phyloP scores from a whole-genome alignment of 257 asterid genomes.

The Avicennia marina region DNA sequence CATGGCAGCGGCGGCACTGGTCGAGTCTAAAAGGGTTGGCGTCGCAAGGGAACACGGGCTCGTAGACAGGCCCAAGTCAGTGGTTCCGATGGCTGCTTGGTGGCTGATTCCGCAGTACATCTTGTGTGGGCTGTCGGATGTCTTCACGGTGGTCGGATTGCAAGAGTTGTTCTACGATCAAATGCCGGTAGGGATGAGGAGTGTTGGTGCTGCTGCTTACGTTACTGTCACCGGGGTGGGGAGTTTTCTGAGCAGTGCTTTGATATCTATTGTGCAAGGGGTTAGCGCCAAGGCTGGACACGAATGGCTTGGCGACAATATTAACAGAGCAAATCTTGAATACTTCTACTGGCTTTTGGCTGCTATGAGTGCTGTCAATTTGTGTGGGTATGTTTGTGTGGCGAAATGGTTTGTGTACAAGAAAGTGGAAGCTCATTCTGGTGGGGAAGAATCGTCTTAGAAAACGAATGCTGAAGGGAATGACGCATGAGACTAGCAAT shows the following conservation, averaged over 20 bases:
- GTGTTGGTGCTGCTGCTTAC: constrained; percentile 47
- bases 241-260: constrained; percentile 33
- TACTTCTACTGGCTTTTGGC: constrained; percentile 45
- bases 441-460: constrained; percentile 1
- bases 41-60: constrained; percentile 26
- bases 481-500: no score
- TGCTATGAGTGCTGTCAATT: constrained; percentile 31
- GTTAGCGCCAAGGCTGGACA: constrained; percentile 24
- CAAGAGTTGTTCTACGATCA: constrained; percentile 52
- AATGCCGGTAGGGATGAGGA: constrained; percentile 44
- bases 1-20: constrained; percentile 36
- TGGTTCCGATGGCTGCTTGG: constrained; percentile 38
- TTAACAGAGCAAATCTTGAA: constrained; percentile 34
- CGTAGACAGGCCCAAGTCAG: constrained; percentile 18
- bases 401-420: constrained; percentile 29
- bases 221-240: constrained; percentile 41
- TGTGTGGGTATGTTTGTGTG: constrained; percentile 21
- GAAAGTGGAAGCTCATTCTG: background rate
- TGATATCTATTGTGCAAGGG: constrained; percentile 34
- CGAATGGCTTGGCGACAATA: constrained; percentile 40
- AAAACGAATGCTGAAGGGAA: background rate
- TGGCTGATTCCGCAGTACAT: constrained; percentile 49
- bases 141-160: constrained; percentile 43
- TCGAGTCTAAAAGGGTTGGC: constrained; percentile 30
- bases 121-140: constrained; percentile 36